Evolutionary conservation across 1,284 basidiomycete species (phyloP), one percentile per base, ranked within the genome.

Genomic region (Cryptococcus wingfieldii): DNA sequence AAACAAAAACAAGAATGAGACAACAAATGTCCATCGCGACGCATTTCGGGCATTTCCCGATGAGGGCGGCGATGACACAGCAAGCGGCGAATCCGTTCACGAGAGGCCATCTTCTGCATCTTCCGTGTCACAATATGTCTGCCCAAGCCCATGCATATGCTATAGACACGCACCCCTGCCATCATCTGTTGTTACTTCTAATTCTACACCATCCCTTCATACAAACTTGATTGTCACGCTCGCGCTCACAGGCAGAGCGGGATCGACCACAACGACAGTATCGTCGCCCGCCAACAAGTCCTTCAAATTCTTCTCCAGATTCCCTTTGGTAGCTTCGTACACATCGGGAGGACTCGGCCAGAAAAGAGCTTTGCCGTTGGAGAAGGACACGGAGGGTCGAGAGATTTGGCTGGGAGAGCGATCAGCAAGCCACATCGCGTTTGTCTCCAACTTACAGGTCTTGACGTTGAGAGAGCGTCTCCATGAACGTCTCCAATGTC

Each of bases 271-370:
- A 0, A 84, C 84, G 38, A 98, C 79, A 64, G 91, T 87, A 23
- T 85, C 88, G 1, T 86, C 87, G 18, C 84, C 80, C 34, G 81
- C 77, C 13, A 96, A 82, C 6, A 98, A 78, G 53, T 98, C 92
- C 0, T 81, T 83, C 0, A 98, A 82, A 63, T 83, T 86, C 80
- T 90, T 95, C 66, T 85, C 83, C 43, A 98, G 80, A 75, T 99
- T 98, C 0, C 86, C 86, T 38, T 91, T 84, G 4, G 94, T 98
- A 5, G 85, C 84, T 72, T 86, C 80, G 72, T 95, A 88, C 8
- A 99, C 81, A 69, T 92, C 89, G 4, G 89, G 88, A 5, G 96
- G 95, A 0, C 88, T 89, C 73, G 95, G 90, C 72, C 93, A 86
- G 79, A 95, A 99, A 45, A 99, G 84, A 52, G 87, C 87, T 60